These are phyloP conservation scores for Hsuehochloa calcarea DNA, from an alignment of 176 grass and related monocot genomes.

Conservation along the genomic window DNA sequence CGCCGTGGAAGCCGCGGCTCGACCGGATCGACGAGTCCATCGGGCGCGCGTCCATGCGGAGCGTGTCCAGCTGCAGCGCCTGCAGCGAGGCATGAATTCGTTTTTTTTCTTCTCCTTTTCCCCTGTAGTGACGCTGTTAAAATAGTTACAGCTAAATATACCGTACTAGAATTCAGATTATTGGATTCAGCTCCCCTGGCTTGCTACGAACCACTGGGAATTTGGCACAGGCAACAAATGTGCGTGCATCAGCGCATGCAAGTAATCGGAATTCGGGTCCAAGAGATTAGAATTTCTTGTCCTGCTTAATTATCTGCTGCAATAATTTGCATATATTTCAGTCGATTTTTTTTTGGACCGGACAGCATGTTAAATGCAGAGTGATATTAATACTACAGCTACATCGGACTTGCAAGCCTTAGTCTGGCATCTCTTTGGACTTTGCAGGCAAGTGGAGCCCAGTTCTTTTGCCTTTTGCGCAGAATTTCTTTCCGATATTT, in stretches of 20 bases:
- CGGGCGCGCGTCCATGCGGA: slow-evolving; percentile 44
- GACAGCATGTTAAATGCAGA: no score
- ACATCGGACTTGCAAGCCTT: not conserved
- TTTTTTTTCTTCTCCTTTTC: not conserved
- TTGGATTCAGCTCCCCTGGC: no score
- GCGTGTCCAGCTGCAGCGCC: slow-evolving; percentile 34
- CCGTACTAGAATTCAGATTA: no score
- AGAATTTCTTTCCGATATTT: not conserved
- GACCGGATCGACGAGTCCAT: slow-evolving; percentile 82
- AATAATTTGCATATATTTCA: not conserved
- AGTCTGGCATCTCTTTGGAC: not conserved
- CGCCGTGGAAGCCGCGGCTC: slow-evolving; percentile 53
- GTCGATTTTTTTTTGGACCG: not conserved
- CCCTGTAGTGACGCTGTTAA: no score
- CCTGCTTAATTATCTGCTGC: not conserved
- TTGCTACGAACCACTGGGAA: no score
- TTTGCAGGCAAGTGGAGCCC: not conserved
- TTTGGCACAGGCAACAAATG: not conserved
- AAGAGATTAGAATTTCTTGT: not conserved
- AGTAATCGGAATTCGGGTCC: not conserved
- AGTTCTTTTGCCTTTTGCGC: not conserved
- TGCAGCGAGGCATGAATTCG: slow-evolving; percentile 23
- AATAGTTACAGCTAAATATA: no score
- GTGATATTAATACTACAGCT: no score
- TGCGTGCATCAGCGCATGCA: not conserved